A percentile compares a stretch with the other conserved stretches of the same genome.
phyloP scores from a whole-genome alignment of 768 basidiomycete species.

The Tylopilus cervinicoccineus region DNA sequence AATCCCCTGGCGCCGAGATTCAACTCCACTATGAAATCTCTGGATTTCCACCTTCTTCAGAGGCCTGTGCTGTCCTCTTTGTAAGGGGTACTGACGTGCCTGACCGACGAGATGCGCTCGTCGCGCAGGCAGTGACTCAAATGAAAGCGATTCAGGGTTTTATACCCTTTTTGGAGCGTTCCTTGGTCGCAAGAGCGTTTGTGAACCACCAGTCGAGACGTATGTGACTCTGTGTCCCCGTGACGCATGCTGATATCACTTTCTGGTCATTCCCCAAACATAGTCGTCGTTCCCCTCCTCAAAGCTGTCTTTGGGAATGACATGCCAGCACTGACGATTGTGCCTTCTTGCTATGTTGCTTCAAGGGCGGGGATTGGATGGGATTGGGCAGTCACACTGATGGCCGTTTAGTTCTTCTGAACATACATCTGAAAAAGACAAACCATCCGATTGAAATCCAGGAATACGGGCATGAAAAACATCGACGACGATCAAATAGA shows the following conservation, averaged over 20 bases:
- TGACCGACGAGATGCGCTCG: slow-evolving; percentile 2
- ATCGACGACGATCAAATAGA: background rate
- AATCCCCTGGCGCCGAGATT: slow-evolving; percentile 5
- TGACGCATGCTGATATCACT: background rate
- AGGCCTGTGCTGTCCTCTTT: slow-evolving; percentile 44
- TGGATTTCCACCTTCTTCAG: slow-evolving; percentile 35
- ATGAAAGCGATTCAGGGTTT: slow-evolving; percentile 15
- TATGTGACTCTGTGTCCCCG: slow-evolving; percentile 11
- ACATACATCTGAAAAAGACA: background rate
- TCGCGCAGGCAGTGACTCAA: slow-evolving; percentile 8
- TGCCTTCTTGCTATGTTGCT: slow-evolving; percentile 20
- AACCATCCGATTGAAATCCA: background rate
- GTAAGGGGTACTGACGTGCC: slow-evolving; percentile 29
- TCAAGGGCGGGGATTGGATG: slow-evolving; percentile 21
- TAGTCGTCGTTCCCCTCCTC: slow-evolving; percentile 20
- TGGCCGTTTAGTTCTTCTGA: slow-evolving; percentile 19
- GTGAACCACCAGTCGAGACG: slow-evolving; percentile 12
- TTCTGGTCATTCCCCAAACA: background rate
- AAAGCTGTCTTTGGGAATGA: slow-evolving; percentile 17
- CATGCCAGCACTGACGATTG: slow-evolving; percentile 27
- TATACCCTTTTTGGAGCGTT: slow-evolving; percentile 19
- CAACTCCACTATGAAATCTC: slow-evolving; percentile 48
- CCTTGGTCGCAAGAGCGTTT: slow-evolving; percentile 26
- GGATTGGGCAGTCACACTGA: slow-evolving; percentile 29
- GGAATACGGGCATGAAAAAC: background rate